Conservation (phyloP, 805 yeast species). For the Lachancea sp. region DNA sequence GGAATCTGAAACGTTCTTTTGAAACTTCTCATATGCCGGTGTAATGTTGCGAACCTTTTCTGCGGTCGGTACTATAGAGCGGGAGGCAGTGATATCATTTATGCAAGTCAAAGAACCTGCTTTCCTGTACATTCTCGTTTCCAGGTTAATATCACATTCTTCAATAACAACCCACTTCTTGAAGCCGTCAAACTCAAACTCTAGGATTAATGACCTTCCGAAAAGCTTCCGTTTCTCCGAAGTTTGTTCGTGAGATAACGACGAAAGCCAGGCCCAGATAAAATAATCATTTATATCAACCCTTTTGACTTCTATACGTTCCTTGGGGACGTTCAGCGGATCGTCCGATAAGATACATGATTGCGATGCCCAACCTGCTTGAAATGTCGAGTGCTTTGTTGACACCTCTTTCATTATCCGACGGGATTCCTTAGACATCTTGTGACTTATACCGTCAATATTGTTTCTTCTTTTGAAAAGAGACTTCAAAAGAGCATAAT, state of each 20-base stretch:
- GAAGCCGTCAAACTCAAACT: slow-evolving; percentile 69
- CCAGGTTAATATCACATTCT: slow-evolving; percentile 46
- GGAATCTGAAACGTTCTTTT: slow-evolving; percentile 8
- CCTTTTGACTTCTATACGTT: slow-evolving; percentile 28
- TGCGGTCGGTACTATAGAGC: neutral
- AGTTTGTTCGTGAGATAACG: slow-evolving; percentile 69
- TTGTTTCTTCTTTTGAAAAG: slow-evolving; percentile 54
- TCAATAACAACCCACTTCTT: slow-evolving; percentile 75
- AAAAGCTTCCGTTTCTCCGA: slow-evolving; percentile 56
- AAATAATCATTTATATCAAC: slow-evolving; percentile 79
- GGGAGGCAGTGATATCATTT: neutral
- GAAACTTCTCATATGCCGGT: slow-evolving; percentile 26
- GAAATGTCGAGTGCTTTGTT: slow-evolving; percentile 35
- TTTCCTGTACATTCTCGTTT: slow-evolving; percentile 19
- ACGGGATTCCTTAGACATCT: slow-evolving; percentile 68
- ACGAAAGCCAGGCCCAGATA: slow-evolving; percentile 86
- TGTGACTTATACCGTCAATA: slow-evolving; percentile 47
- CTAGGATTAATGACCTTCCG: slow-evolving; percentile 77
- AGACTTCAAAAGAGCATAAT: slow-evolving; percentile 65
- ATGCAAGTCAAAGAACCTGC: slow-evolving; percentile 18
- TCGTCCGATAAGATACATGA: slow-evolving; percentile 21
- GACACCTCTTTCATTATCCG: slow-evolving; percentile 43
- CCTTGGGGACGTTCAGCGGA: slow-evolving; percentile 26
- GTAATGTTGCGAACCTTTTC: slow-evolving; percentile 13
- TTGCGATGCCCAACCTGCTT: slow-evolving; percentile 38